phyloP scores from a whole-genome alignment of 495 filamentous ascomycete genomes.

The Xylaria longipes region DNA sequence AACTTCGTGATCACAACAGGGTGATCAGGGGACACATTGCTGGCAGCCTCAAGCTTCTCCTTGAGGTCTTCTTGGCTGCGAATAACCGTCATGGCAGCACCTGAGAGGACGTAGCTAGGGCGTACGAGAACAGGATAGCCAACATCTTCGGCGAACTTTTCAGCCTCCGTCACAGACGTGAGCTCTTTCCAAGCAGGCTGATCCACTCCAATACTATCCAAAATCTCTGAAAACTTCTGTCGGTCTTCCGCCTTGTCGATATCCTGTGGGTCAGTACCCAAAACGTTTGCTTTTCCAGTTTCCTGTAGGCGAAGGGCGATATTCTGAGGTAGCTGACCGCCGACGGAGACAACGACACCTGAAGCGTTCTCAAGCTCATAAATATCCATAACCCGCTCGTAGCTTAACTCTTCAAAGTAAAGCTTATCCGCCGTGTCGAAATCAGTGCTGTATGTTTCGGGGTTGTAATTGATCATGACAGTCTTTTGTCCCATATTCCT shows the following conservation, averaged over 20 bases:
- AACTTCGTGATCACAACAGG: slow-evolving; percentile 99
- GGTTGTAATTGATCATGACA: slow-evolving; percentile 83
- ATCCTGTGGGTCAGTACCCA: slow-evolving; percentile 90
- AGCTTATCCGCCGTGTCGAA: slow-evolving; percentile 93
- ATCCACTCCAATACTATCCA: slow-evolving; percentile 93
- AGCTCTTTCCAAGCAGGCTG: slow-evolving; percentile 98
- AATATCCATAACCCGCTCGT: slow-evolving; percentile 98
- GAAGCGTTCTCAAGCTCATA: slow-evolving; percentile 89
- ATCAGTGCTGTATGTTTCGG: slow-evolving; percentile 64
- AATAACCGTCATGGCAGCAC: slow-evolving; percentile 99
- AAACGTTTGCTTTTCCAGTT: slow-evolving; percentile 82
- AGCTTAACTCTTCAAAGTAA: slow-evolving; percentile 97
- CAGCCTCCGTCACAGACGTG: slow-evolving; percentile 86
- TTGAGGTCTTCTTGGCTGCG: slow-evolving; percentile 89
- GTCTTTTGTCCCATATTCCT: slow-evolving; percentile 94
- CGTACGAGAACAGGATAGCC: slow-evolving; percentile 93
- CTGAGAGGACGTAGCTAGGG: slow-evolving; percentile 96
- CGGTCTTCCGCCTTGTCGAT: slow-evolving; percentile 97
- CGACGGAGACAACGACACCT: slow-evolving; percentile 93
- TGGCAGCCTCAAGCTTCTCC: slow-evolving; percentile 87
- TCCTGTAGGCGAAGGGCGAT: slow-evolving; percentile 96
- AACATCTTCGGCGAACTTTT: slow-evolving; percentile 84
- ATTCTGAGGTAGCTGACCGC: slow-evolving; percentile 95
- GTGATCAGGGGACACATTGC: slow-evolving; percentile 92
- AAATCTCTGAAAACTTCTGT: slow-evolving; percentile 97